Evolutionary conservation across 805 yeast genomes (phyloP), one percentile per base, ranked within the genome.

Genomic region (Brettanomyces anomalus): DNA sequence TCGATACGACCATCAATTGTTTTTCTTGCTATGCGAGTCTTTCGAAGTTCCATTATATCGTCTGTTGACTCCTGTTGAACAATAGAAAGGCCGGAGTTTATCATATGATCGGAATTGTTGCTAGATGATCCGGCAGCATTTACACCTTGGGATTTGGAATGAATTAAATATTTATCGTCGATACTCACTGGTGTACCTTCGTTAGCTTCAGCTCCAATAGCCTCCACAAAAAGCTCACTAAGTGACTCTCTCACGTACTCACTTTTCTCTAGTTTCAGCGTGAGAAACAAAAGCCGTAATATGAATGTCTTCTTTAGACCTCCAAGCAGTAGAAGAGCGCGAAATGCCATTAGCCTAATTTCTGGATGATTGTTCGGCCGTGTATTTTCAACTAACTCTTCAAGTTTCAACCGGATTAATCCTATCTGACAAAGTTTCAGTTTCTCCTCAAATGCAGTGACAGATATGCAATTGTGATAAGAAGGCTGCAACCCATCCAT

Each of bases 401-500:
- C 72, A 47, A 78, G 68, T 18, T 76, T 56, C 10, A 82, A 57
- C 4, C 66, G 62, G 18, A 74, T 65, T 8, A 78, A 60, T 0
- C 87, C 86, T 16, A 66, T 64, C 11, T 72, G 59, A 0, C 82
- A 78, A 35, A 93, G 62, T 32, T 67, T 60, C 35, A 84, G 69
- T 48, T 81, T 84, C 48, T 76, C 80, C 33, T 64, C 60, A 18
- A 88, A 51, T 24, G 88, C 76, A 4, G 76, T 65, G 21, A 68
- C 61, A 15, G 88, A 70, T 33, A 85, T 65, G 32, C 70, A 48
- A 44, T 72, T 58, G 41, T 77, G 81, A 47, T 74, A 77, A 0
- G 95, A 81, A 1, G 96, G 90, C 6, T 82, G 70, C 94, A 94
- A 87, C 36, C 75, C 79, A 54, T 90, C 97, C 64, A 93, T 71